Base-by-base conservation (phyloP, 164 flowering plant genomes). In the Magnolia kwangsiensis region DNA sequence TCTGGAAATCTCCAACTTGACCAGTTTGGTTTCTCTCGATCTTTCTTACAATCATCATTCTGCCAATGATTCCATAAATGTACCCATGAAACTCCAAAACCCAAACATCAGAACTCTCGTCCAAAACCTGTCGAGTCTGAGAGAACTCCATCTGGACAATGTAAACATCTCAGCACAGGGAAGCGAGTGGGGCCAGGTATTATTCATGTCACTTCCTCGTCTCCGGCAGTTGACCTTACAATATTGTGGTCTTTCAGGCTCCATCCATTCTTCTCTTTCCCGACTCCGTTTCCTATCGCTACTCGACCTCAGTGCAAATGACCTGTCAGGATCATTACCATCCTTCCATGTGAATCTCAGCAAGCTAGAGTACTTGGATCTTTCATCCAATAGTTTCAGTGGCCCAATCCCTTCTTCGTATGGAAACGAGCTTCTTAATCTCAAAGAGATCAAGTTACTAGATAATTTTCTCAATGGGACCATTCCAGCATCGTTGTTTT, bases 391-490 rank as follows among this genome's bases (percentile, higher is more conserved):
- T 76, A 14, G 19, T 0, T 78, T 89, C 71, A 80, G 29, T 49
- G 88, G 89, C 37, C 85, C 6, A 80, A 80, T 50, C 63, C 88
- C 59, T 24, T 75, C 29, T 27, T 27, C 29, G 29, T 27, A 27
- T 27, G 29, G 29, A 27, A 27, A 27, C 29, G 29, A 27, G 29
- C 29, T 27, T 27, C 29, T 27, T 27, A 27, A 27, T 27, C 29
- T 27, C 29, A 27, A 27, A 27, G 29, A 27, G 2, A 27, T 27
- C 29, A 27, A 0, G 29, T 27, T 27, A 27, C 29, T 1, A 3
- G 7, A 67, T 58, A 89, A 89, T 75, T 71, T 78, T 0, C 74
- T 88, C n/a, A 74, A 24, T 65, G 91, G 87, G 3, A 75, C 70
- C 9, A 81, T 88, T 29, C 88, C 90, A 2, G 0, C 73, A 0